These are phyloP conservation scores for Cytospora piceae DNA, from an alignment of 2,329 filamentous ascomycete genomes.

Conservation along the genomic window DNA sequence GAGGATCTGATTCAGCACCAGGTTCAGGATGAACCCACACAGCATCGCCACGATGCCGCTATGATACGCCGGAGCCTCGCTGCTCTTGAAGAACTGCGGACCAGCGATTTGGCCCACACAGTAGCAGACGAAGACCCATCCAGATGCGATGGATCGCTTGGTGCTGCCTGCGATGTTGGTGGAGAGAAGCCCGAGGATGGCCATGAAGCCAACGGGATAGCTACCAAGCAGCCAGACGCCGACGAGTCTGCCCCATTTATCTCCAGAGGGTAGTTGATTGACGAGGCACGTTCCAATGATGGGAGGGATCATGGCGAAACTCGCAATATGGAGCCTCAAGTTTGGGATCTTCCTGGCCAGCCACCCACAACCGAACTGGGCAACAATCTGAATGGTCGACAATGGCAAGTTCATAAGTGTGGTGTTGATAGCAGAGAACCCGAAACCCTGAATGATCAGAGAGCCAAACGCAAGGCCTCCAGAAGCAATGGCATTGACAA, in stretches of 20 bases:
- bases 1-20: conserved; percentile 37
- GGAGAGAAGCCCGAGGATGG: conserved; percentile 36
- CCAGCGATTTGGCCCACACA: conserved; percentile 39
- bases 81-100: conserved; percentile 39
- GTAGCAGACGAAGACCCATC: conserved; percentile 39
- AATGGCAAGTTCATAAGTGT: conserved; percentile 36
- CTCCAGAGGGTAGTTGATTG: conserved; percentile 35
- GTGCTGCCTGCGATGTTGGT: conserved; percentile 39
- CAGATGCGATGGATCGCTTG: conserved; percentile 37
- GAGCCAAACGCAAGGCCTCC: conserved; percentile 36
- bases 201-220: conserved; percentile 40
- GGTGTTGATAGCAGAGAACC: conserved; percentile 34
- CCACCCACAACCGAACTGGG: conserved; percentile 34
- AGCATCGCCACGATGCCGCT: conserved; percentile 42
- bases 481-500: conserved; percentile 36
- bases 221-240: conserved; percentile 40
- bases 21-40: conserved; percentile 38
- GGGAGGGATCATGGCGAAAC: conserved; percentile 39
- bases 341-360: conserved; percentile 33
- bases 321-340: conserved; percentile 37
- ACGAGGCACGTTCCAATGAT: conserved; percentile 40
- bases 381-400: conserved; percentile 34
- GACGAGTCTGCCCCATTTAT: conserved; percentile 39
- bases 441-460: conserved; percentile 36
- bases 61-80: conserved; percentile 40